Evolutionary conservation across 2,329 filamentous ascomycete species (phyloP), one percentile per base, ranked within the genome.

Genomic region (Pezicula radicicola): DNA sequence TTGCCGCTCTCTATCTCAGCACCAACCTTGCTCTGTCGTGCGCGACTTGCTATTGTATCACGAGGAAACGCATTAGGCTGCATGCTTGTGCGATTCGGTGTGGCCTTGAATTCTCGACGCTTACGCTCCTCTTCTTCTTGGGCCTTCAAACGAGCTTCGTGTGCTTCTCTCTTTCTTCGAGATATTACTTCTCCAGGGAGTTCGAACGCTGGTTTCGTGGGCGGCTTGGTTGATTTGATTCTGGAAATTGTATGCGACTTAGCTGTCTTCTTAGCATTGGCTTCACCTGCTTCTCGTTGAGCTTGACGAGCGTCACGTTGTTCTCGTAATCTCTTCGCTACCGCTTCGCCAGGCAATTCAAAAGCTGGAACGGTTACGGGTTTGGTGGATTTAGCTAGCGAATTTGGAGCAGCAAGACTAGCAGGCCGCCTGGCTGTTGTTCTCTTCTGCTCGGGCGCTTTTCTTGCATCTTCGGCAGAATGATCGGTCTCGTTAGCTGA

Each of bases 61-160:
- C 82, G 79, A 37, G 81, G 80, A 6, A 73, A 65, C 48, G 56
- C 57, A 27, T 51, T 55, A 18, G 61, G 56, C 43, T 66, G 68
- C 16, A 73, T 63, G 50, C 71, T 77, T 49, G 72, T 68, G 40
- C 77, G 76, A 36, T 81, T 64, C 16, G 83, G 83, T 35, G 75
- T 75, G 6, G 83, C 83, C 65, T 84, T 87, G 72, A 86, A 86
- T 60, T 85, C 80, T 50, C 83, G 79, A 50, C 77, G 75, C 65
- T 75, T 80, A 21, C 72, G 76, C 54, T 83, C 79, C 58, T 84
- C 82, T 57, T 85, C 81, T 59, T 83, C 81, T 60, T 84, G 75
- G 3, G 74, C 75, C 55, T 71, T 76, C 41, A 85, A 67, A 56
- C 75, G 77, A 52, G 79, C 72, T 60, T 84, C 76, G 50, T 76